Evolutionary conservation across 2,329 filamentous ascomycete genomes (phyloP).

Genomic region (Phyllosticta paracitricarpa): DNA sequence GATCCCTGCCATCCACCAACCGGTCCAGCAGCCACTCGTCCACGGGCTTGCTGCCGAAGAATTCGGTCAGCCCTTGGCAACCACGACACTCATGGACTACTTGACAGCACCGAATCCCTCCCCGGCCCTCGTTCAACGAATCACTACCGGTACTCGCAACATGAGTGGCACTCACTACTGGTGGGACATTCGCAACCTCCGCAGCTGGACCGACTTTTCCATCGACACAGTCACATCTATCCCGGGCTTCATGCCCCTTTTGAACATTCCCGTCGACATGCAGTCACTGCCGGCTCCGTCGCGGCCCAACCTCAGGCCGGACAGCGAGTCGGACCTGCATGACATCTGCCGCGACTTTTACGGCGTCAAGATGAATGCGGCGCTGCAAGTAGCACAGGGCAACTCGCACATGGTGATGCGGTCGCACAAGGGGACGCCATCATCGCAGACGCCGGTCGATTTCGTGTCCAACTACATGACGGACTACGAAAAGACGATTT

Average conservation of each 20-base stretch:
- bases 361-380: conserved; percentile 77
- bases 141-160: conserved; percentile 60
- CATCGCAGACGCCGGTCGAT: conserved; percentile 33
- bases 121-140: conserved; percentile 68
- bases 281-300: conserved; percentile 51
- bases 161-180: conserved; percentile 70
- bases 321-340: conserved; percentile 68
- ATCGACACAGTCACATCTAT: conserved; percentile 60
- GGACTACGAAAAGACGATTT: conserved; percentile 39
- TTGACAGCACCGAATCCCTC: conserved; percentile 72
- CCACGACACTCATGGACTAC: conserved; percentile 67
- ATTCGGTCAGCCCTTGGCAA: conserved; percentile 26
- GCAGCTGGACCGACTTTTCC: conserved; percentile 74
- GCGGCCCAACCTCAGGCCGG: conserved; percentile 52
- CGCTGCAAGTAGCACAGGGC: conserved; percentile 65
- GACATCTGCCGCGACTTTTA: conserved; percentile 69
- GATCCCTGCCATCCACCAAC: conserved; percentile 25
- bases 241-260: conserved; percentile 60
- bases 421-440: conserved; percentile 41
- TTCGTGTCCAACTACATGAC: conserved; percentile 56
- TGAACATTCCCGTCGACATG: conserved; percentile 51
- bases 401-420: conserved; percentile 48
- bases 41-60: conserved; percentile 30
- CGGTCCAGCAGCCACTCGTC: conserved; percentile 35
- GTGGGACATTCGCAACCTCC: conserved; percentile 89